A percentile compares a stretch with the other conserved stretches of the same genome.
Conservation (phyloP, 169 alveolate genomes). For the Theileria sp. region DNA sequence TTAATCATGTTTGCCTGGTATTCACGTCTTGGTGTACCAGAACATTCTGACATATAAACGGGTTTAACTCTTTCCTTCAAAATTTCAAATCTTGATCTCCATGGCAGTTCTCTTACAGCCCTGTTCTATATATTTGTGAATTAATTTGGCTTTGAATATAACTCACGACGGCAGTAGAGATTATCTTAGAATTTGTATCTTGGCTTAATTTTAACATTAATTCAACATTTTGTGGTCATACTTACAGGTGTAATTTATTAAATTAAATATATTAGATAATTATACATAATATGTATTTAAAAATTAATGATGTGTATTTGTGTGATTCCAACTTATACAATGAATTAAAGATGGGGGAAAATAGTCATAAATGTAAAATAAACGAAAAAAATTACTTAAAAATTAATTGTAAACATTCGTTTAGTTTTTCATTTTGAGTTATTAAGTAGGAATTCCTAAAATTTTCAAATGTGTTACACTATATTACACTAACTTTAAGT, state of each 20-base stretch:
- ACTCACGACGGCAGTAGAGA: conserved; percentile 3
- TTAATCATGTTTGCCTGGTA: conserved; percentile 78
- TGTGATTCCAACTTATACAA: neutral
- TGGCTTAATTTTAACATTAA: neutral
- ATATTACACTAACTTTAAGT: conserved; percentile 30
- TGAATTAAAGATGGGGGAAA: neutral
- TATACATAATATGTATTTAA: neutral
- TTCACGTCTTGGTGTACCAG: conserved; percentile 85
- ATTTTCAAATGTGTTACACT: neutral
- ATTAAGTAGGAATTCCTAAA: conserved; percentile 38
- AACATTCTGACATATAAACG: conserved; percentile 78
- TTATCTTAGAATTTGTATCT: neutral
- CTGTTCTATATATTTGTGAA: conserved; percentile 66
- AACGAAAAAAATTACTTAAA: neutral
- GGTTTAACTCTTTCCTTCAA: conserved; percentile 76
- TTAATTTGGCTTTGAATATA: neutral
- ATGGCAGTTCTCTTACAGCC: conserved; percentile 79
- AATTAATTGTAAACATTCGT: no score
- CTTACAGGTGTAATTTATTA: neutral
- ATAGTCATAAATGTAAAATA: neutral
- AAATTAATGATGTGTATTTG: neutral
- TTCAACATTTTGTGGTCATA: neutral
- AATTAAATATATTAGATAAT: neutral
- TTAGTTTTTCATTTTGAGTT: neutral
- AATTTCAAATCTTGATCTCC: conserved; percentile 77